Evolutionary conservation across 2,329 filamentous ascomycete species (phyloP).

Genomic region (Botrytis pseudocinerea): DNA sequence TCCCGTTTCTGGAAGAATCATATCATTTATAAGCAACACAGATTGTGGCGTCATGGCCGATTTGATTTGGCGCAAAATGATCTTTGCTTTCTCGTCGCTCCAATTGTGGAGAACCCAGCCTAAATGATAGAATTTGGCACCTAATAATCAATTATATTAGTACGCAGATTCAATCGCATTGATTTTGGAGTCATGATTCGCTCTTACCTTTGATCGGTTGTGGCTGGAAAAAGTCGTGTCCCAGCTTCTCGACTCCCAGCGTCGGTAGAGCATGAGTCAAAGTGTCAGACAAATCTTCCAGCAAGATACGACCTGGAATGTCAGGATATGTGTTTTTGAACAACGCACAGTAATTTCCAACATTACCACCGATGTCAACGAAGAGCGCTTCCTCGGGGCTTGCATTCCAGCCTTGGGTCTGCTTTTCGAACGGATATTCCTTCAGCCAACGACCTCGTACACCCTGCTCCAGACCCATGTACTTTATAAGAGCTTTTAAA

Average conservation of each 20-base stretch:
- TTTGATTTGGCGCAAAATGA: constrained; percentile 34
- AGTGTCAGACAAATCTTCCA: constrained; percentile 45
- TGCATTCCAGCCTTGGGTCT: not conserved
- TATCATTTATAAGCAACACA: constrained; percentile 41
- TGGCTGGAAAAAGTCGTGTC: constrained; percentile 36
- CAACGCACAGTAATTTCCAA: not conserved
- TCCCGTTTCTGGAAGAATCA: constrained; percentile 39
- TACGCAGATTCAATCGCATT: not conserved
- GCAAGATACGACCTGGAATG: constrained; percentile 42
- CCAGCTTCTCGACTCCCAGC: constrained; percentile 38
- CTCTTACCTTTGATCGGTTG: constrained; percentile 36
- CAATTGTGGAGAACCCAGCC: constrained; percentile 42
- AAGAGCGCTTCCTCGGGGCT: not conserved
- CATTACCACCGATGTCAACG: not conserved
- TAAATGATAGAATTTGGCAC: constrained; percentile 8
- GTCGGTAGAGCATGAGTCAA: constrained; percentile 34
- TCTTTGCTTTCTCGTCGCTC: constrained; percentile 32
- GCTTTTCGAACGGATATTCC: not conserved
- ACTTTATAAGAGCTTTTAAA: not conserved
- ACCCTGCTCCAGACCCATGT: not conserved
- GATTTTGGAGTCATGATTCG: not conserved
- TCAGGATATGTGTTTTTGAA: constrained; percentile 13
- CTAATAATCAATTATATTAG: not conserved
- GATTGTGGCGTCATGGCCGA: constrained; percentile 30
- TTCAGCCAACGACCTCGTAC: not conserved